These are phyloP conservation scores for Sporisorium reilianum DNA, from an alignment of 1,284 basidiomycete genomes.

Conservation along the genomic window DNA sequence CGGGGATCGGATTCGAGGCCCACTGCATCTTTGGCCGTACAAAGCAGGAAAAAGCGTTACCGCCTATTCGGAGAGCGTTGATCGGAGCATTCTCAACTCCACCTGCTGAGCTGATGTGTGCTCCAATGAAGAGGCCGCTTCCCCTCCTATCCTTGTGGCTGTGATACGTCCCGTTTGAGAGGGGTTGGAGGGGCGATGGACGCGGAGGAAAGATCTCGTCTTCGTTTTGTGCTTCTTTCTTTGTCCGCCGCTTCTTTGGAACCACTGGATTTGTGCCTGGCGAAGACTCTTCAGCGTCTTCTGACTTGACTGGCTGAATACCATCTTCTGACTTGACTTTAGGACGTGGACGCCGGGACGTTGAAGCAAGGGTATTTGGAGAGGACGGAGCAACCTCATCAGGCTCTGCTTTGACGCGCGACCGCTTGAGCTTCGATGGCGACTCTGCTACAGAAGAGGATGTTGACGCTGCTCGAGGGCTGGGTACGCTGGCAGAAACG, in stretches of 20 bases:
- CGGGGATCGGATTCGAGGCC: constrained; percentile 76
- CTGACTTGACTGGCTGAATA: not conserved
- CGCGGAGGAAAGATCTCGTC: constrained; percentile 26
- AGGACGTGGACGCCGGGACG: not conserved
- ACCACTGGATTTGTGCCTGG: constrained; percentile 4
- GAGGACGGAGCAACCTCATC: not conserved
- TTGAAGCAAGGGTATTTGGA: not conserved
- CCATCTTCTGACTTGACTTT: constrained; percentile 7
- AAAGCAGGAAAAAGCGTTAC: constrained; percentile 85
- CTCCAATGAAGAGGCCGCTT: constrained; percentile 73
- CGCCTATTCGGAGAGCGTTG: constrained; percentile 77
- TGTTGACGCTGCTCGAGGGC: not conserved
- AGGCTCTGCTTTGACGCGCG: constrained; percentile 15
- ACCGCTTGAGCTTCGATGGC: constrained; percentile 8
- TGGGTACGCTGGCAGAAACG: not conserved
- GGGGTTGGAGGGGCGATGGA: constrained; percentile 1
- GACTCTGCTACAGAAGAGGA: not conserved
- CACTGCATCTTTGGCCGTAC: constrained; percentile 86
- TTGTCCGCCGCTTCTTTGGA: constrained; percentile 17
- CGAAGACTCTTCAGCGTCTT: not conserved
- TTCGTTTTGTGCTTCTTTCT: constrained; percentile 25
- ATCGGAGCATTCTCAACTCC: constrained; percentile 80
- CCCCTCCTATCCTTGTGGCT: constrained; percentile 15
- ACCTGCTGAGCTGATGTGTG: constrained; percentile 83
- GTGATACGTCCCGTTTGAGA: not conserved